These are phyloP conservation scores for Aspergillus sp. DNA, from an alignment of 2,329 filamentous ascomycete genomes.

Conservation along the genomic window DNA sequence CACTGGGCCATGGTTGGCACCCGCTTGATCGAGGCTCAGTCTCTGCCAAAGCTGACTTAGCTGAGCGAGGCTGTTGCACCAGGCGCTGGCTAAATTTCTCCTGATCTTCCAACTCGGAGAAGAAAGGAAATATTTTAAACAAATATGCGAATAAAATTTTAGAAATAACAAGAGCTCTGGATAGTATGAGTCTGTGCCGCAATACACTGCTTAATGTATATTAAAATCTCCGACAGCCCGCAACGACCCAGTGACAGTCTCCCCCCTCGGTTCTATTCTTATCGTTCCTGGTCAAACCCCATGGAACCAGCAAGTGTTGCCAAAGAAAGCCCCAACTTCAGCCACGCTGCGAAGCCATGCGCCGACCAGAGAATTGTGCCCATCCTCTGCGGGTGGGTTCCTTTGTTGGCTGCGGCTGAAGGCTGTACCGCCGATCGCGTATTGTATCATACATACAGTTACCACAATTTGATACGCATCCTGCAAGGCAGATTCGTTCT, in stretches of 20 bases:
- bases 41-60: background rate
- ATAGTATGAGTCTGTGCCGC: background rate
- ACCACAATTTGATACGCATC: constrained; percentile 1
- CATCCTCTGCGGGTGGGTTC: constrained; percentile 7
- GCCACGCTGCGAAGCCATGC: constrained; percentile 22
- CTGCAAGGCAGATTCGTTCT: constrained; percentile 11
- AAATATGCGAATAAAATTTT: background rate
- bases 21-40: background rate
- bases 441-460: constrained; percentile 5
- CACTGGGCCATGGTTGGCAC: no score
- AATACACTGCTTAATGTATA: background rate
- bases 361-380: constrained; percentile 2
- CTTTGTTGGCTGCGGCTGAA: constrained; percentile 23
- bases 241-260: background rate
- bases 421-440: constrained; percentile 10
- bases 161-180: background rate
- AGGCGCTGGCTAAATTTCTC: background rate
- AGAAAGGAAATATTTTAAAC: background rate
- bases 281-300: constrained; percentile 6
- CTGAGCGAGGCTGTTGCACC: background rate
- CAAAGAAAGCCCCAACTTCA: constrained; percentile 15
- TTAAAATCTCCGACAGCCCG: background rate
- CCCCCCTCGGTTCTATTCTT: constrained; percentile 5
- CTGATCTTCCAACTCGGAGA: background rate
- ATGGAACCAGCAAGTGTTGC: constrained; percentile 9